Evolutionary conservation across 768 basidiomycete species (phyloP), one percentile per base, ranked within the genome.

Genomic region (Kondoa malvinella): DNA sequence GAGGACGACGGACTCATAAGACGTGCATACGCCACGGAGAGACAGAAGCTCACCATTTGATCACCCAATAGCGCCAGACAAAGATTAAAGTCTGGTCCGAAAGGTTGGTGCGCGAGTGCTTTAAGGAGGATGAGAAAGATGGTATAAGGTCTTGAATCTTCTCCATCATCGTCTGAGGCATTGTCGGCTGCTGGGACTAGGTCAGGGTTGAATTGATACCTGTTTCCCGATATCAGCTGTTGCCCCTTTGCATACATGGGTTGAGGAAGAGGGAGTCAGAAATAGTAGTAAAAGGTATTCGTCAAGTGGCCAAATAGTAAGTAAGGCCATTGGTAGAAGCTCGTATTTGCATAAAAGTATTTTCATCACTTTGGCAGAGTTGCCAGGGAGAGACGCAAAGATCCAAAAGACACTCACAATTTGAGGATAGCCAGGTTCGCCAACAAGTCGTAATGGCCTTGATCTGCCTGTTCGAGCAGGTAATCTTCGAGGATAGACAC

Each of bases 361-460:
- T n/a, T 14, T 59, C 12, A 59, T 59, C 58, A 59, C 27, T 8
- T 31, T 25, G 14, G 58, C 30, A 59, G 58, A 59, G 50, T 25
- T 14, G 14, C 14, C 15, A 59, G 25, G 30, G 30, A 59, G 58
- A 31, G 25, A 59, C 12, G 30, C 27, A 29, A 31, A 59, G 58
- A 25, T 8, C 4, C 58, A 63, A 63, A 33, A 63, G 61, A 33
- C 61, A 34, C 61, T 72, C 12, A 92, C 88, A 96, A 80, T 79
- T 96, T 96, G 62, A 96, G 77, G 71, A 95, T 91, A 64, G 92
- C 92, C 50, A 96, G 81, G 78, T 96, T 96, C 34, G 94, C 90
- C 56, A 96, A 83, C 73, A 89, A 86, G 77, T 97, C 94, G 73
- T 96, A 95, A 76, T 90, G 87, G 72, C 87, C 86, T 74, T 84